Evolutionary conservation across 2,329 filamentous ascomycete species (phyloP).

Genomic region (Paraphaeosphaeria minitans): DNA sequence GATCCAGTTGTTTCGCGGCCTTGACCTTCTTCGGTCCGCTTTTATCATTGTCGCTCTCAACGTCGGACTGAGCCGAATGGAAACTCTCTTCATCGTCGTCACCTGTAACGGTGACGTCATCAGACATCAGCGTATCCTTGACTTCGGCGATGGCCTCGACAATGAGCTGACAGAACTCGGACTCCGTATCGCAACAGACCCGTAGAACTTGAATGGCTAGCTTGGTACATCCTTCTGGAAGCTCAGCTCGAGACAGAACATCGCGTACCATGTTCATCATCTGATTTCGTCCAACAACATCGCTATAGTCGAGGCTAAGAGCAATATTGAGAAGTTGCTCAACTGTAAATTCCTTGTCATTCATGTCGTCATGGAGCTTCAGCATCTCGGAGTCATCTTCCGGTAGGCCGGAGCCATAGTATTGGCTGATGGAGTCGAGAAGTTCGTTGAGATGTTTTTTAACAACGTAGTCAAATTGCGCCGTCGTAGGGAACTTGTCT

Average conservation of each 20-base stretch:
- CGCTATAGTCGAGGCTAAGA: conserved; percentile 92
- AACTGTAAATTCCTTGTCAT: conserved; percentile 92
- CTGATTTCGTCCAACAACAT: conserved; percentile 91
- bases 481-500: conserved; percentile 94
- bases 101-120: conserved; percentile 60
- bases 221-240: conserved; percentile 92
- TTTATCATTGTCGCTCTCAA: conserved; percentile 59
- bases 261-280: conserved; percentile 93
- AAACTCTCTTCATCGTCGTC: conserved; percentile 73
- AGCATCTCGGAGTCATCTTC: conserved; percentile 60
- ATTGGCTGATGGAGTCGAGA: conserved; percentile 63
- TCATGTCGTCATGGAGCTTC: conserved; percentile 78
- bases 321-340: conserved; percentile 94
- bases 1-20: conserved; percentile 47
- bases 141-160: conserved; percentile 96
- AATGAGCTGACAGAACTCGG: conserved; percentile 82
- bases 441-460: conserved; percentile 77
- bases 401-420: conserved; percentile 44
- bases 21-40: conserved; percentile 34
- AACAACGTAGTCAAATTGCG: conserved; percentile 84
- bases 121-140: conserved; percentile 83
- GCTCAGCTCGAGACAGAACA: conserved; percentile 79
- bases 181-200: conserved; percentile 80
- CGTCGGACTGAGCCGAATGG: conserved; percentile 87
- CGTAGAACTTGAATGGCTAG: conserved; percentile 82